Conservation (phyloP, 1,284 basidiomycete species). For the Moniliophthora roreri region DNA sequence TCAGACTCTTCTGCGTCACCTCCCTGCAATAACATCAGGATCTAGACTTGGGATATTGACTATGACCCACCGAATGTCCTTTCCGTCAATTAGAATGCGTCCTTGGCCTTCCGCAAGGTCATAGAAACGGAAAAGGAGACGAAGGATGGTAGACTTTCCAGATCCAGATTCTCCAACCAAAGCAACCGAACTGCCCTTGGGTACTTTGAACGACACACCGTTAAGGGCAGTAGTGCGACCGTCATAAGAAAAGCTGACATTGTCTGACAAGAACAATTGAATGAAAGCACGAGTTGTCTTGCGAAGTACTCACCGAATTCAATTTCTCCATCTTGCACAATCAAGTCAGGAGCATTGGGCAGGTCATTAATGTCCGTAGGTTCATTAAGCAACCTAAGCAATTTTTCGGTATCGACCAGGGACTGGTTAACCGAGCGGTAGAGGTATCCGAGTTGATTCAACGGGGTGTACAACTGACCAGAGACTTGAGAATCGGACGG, state of each 20-base stretch:
- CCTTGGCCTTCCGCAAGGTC: conserved; percentile 77
- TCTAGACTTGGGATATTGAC: not conserved
- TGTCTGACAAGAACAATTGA: conserved; percentile 43
- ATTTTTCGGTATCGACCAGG: conserved; percentile 78
- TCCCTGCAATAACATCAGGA: conserved; percentile 39
- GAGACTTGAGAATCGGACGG: conserved; percentile 6
- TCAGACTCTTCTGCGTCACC: conserved; percentile 78
- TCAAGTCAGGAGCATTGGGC: conserved; percentile 71
- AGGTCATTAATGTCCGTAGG: conserved; percentile 82
- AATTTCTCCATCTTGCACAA: conserved; percentile 75
- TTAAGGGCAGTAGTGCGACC: conserved; percentile 70
- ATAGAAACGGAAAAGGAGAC: conserved; percentile 88
- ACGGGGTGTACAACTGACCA: conserved; percentile 64
- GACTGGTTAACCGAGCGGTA: conserved; percentile 75
- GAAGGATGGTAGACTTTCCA: conserved; percentile 82
- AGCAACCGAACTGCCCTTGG: conserved; percentile 78
- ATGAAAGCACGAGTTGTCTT: too few relatives aligned
- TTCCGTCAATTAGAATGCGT: conserved; percentile 77
- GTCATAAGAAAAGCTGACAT: conserved; percentile 85
- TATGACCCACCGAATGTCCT: conserved; percentile 61
- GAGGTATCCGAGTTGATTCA: conserved; percentile 73
- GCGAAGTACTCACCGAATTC: conserved; percentile 85
- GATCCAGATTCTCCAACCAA: conserved; percentile 81
- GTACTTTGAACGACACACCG: conserved; percentile 82
- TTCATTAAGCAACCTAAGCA: conserved; percentile 74